phyloP scores from a whole-genome alignment of 192 early-diverging fungal genomes.

The Backusella psychrophila region DNA sequence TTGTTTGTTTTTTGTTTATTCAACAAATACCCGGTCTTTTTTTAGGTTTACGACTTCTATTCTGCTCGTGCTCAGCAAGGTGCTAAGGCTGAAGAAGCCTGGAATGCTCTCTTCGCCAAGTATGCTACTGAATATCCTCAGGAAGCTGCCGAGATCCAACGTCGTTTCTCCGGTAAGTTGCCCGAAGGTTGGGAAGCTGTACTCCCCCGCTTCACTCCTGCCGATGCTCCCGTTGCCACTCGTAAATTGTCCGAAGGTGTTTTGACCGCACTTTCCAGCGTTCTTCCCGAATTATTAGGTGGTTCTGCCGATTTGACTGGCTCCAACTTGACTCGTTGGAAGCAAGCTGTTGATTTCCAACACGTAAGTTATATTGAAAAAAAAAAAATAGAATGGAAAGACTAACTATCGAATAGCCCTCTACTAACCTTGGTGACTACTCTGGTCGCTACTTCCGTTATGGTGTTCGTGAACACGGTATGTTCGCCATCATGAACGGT shows the following conservation, averaged over 20 bases:
- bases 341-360: slow-evolving; percentile 94
- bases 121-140: slow-evolving; percentile 73
- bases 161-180: slow-evolving; percentile 71
- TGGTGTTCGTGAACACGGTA: slow-evolving; percentile 98
- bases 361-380: slow-evolving; percentile 24
- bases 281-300: slow-evolving; percentile 84
- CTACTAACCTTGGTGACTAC: slow-evolving; percentile 75
- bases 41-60: slow-evolving; percentile 54
- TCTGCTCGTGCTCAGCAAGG: slow-evolving; percentile 55
- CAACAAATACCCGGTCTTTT: neutral
- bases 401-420: slow-evolving; percentile 9
- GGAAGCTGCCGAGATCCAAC: slow-evolving; percentile 65
- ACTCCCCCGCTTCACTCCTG: slow-evolving; percentile 81
- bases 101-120: slow-evolving; percentile 68
- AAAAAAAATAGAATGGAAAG: neutral
- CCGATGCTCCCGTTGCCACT: slow-evolving; percentile 78
- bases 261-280: slow-evolving; percentile 76
- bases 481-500: slow-evolving; percentile 94
- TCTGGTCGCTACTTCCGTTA: slow-evolving; percentile 89
- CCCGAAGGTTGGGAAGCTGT: slow-evolving; percentile 68
- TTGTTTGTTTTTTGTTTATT: neutral
- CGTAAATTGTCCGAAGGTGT: slow-evolving; percentile 87
- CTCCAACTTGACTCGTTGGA: slow-evolving; percentile 96
- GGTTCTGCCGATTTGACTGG: slow-evolving; percentile 97
- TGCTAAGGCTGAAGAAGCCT: slow-evolving; percentile 61